Base-by-base conservation (phyloP, 225 moss, liverwort and hornwort genomes). In the Pleurozium schreberi region DNA sequence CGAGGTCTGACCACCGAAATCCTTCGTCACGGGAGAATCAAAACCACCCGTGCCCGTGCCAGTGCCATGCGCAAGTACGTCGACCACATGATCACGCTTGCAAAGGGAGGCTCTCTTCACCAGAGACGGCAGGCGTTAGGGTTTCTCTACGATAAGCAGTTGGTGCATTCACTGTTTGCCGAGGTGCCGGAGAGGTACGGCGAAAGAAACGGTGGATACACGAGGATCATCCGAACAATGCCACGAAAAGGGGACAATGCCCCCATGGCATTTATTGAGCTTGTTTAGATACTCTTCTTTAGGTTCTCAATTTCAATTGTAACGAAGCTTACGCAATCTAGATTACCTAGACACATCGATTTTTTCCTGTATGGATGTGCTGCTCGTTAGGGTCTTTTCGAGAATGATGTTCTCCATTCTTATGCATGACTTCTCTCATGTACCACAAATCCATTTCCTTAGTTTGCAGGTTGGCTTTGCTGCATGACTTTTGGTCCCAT, bases 181-280 rank as follows among this genome's bases (percentile, higher is more conserved):
- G 98, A 98, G 91, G 98, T 98, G 85, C 98, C 98, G 34, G 97
- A 93, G 73, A 94, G 98, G 84, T 98, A 98, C 70, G 96, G 96
- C 66, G 97, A 97, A 91, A 94, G 99, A 89, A 96, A 99, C 83
- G 99, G 99, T 83, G 99, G 99, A 31, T 99, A 99, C 90, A 99
- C 99, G 63, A 92, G 99, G 86, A 99, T 97, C 63, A 99, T 99
- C 84, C 94, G 96, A 50, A 99, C 97, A 66, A 99, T 99, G 99
- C 99, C 99, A 65, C 96, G 97, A 70, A 96, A 92, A 94, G 99
- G 99, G 57, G 99, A 99, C 88, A 99, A 99, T 90, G 97, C 99
- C 12, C 99, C 99, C 28, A 99, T 99, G 99, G 97, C 99, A 61
- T 99, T 97, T 89, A 99, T 99, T 83, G 99, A 99, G 93, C 96